phyloP scores from a whole-genome alignment of 192 early-diverging fungal genomes.

The Kappamyces sp. region DNA sequence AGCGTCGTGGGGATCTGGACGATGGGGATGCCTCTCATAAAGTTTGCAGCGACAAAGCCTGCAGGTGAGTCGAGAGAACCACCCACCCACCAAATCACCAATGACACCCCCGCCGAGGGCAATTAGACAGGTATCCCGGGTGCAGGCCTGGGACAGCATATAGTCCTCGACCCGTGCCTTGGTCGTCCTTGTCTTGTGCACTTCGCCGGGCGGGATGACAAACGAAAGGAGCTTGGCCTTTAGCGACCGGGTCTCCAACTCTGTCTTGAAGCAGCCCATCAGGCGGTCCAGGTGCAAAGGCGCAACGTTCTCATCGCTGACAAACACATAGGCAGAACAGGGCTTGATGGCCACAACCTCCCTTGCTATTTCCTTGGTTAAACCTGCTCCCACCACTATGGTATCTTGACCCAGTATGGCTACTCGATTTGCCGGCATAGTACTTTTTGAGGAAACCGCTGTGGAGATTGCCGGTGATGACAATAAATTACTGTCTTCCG shows the following conservation, averaged over 20 bases:
- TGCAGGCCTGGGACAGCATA: constrained; percentile 75
- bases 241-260: constrained; percentile 31
- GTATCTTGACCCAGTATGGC: constrained; percentile 83
- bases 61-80: constrained; percentile 3
- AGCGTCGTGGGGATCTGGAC: constrained; percentile 94
- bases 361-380: constrained; percentile 64
- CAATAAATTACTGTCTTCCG: no score
- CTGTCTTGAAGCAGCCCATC: constrained; percentile 43
- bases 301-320: constrained; percentile 82
- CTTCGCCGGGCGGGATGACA: constrained; percentile 82
- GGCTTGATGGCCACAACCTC: constrained; percentile 67
- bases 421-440: constrained; percentile 33
- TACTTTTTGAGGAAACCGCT: no score
- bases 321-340: constrained; percentile 76
- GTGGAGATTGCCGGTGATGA: no score
- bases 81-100: constrained; percentile 80
- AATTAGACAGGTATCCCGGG: constrained; percentile 85
- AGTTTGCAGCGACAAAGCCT: constrained; percentile 93
- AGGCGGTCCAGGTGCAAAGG: constrained; percentile 64
- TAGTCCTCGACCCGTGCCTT: constrained; percentile 91
- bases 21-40: constrained; percentile 93
- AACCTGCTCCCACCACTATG: constrained; percentile 78
- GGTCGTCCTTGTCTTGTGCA: constrained; percentile 76
- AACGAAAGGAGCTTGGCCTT: constrained; percentile 54
- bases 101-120: constrained; percentile 97